Conservation (phyloP, 2,329 filamentous ascomycete genomes). For the Talaromyces albobiverticillius region DNA sequence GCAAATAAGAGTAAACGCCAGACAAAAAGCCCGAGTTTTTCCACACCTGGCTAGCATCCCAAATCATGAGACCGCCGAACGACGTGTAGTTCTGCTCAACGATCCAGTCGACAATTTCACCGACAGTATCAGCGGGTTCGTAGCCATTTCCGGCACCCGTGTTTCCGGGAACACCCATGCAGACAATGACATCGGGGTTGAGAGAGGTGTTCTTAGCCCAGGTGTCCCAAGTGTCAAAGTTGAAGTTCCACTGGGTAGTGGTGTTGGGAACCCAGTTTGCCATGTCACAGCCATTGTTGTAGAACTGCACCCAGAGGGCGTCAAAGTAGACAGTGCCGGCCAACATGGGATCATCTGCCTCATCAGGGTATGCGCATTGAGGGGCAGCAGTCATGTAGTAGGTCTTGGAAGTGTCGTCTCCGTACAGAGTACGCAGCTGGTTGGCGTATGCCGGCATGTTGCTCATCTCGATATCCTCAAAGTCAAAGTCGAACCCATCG, state of each 20-base stretch:
- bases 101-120: conserved; percentile 51
- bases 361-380: conserved; percentile 65
- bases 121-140: conserved; percentile 44
- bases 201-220: conserved; percentile 59
- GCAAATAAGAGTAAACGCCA: conserved; percentile 22
- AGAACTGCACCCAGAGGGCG: conserved; percentile 63
- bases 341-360: conserved; percentile 56
- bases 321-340: conserved; percentile 55
- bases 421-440: conserved; percentile 55
- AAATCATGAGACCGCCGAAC: conserved; percentile 68
- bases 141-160: conserved; percentile 57
- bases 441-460: conserved; percentile 62
- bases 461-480: conserved; percentile 55
- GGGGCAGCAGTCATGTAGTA: conserved; percentile 66
- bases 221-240: conserved; percentile 62
- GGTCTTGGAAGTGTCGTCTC: conserved; percentile 48
- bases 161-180: conserved; percentile 60
- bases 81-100: conserved; percentile 50
- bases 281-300: conserved; percentile 67
- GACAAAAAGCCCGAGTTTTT: conserved; percentile 49
- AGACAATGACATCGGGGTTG: conserved; percentile 59
- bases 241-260: conserved; percentile 53
- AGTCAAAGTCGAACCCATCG: conserved; percentile 75
- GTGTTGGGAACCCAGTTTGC: conserved; percentile 48
- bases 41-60: conserved; percentile 63